phyloP scores from a whole-genome alignment of 345 rosid species.

The Eutrema heterophyllum region DNA sequence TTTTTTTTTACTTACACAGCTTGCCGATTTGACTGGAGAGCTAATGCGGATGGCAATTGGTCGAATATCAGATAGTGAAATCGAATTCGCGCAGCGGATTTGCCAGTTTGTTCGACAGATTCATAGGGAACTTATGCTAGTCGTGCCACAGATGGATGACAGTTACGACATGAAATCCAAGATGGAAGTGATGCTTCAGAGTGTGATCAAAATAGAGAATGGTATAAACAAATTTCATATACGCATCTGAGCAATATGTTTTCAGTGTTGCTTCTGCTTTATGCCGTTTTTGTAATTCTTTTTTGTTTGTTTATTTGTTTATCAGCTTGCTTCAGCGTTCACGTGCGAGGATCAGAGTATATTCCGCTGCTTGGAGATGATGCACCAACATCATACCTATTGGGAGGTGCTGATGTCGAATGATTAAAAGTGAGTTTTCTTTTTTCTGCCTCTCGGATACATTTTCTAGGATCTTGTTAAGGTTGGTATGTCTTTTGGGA shows the following conservation, averaged over 20 bases:
- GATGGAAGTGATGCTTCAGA: slow-evolving; percentile 92
- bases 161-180: slow-evolving; percentile 77
- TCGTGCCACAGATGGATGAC: slow-evolving; percentile 86
- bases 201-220: slow-evolving; percentile 85
- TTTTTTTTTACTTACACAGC: slow-evolving; percentile 35
- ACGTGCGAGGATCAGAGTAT: slow-evolving; percentile 84
- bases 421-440: slow-evolving; percentile 31
- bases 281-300: slow-evolving; percentile 6
- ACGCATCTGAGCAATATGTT: neutral
- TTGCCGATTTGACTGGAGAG: slow-evolving; percentile 98
- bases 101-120: slow-evolving; percentile 76
- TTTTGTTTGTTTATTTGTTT: neutral
- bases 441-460: neutral
- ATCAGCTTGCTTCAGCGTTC: slow-evolving; percentile 86
- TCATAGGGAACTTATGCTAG: slow-evolving; percentile 68
- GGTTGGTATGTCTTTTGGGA: slow-evolving; percentile 8
- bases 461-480: slow-evolving; percentile 6
- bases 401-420: slow-evolving; percentile 50
- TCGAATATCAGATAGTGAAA: slow-evolving; percentile 82
- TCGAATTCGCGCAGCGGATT: slow-evolving; percentile 72
- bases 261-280: neutral
- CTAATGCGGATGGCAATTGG: slow-evolving; percentile 95
- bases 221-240: slow-evolving; percentile 40
- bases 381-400: slow-evolving; percentile 45
- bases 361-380: slow-evolving; percentile 54